These are phyloP conservation scores for Nicotiana undulata DNA, from an alignment of 257 asterid species.

Conservation along the genomic window DNA sequence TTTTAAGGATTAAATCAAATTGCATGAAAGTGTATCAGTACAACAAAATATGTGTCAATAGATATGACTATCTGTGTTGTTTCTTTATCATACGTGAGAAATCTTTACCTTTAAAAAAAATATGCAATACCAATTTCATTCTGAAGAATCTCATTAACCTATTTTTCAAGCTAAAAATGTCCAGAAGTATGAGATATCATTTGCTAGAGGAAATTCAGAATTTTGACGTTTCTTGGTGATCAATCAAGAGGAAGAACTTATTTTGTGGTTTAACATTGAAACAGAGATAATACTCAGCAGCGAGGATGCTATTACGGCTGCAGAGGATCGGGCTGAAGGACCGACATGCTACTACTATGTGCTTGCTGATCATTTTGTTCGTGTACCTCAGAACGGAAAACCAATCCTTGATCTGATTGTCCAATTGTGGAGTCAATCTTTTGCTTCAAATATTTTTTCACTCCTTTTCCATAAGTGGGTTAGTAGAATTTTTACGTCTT, in stretches of 20 bases:
- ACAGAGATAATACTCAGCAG: constrained; percentile 67
- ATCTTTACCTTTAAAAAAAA: not conserved
- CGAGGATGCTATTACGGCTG: constrained; percentile 45
- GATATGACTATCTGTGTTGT: not conserved
- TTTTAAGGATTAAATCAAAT: not conserved
- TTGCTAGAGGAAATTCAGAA: not conserved
- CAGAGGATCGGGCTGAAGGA: constrained; percentile 43
- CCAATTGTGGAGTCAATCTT: constrained; percentile 97
- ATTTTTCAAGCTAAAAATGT: not conserved
- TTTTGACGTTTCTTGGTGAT: constrained; percentile 7
- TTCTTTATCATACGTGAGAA: not conserved
- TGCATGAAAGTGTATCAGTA: not conserved
- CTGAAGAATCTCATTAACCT: not conserved
- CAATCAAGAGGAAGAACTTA: not conserved
- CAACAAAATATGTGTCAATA: not conserved
- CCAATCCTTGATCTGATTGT: constrained; percentile 47
- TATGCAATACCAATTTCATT: not conserved
- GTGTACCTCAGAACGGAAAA: constrained; percentile 55
- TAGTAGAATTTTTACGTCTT: constrained; percentile 16
- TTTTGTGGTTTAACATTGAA: not conserved
- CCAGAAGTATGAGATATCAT: not conserved
- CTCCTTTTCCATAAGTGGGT: constrained; percentile 95
- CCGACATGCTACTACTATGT: constrained; percentile 69
- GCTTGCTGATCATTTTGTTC: constrained; percentile 76
- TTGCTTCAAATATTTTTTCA: constrained; percentile 73